Conservation (phyloP, 768 basidiomycete species). For the Porphyrellus cyaneotinctus region DNA sequence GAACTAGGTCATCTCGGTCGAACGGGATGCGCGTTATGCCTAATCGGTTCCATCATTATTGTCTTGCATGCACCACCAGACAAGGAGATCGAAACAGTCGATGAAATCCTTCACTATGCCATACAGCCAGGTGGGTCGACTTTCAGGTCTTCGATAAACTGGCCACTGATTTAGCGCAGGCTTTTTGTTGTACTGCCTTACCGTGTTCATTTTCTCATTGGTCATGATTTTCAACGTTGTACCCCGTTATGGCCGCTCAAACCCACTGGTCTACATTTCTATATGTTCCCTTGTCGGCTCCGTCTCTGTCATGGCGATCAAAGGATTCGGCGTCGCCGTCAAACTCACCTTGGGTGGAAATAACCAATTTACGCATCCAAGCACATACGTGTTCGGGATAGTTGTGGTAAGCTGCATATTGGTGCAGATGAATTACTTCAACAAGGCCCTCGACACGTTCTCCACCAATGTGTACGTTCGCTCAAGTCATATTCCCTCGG, state of each 20-base stretch:
- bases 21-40: conserved; percentile 77
- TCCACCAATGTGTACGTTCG: conserved; percentile 90
- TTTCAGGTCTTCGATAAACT: background rate
- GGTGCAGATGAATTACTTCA: conserved; percentile 95
- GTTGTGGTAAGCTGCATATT: conserved; percentile 82
- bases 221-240: conserved; percentile 85
- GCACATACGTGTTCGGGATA: conserved; percentile 93
- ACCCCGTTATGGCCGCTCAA: conserved; percentile 82
- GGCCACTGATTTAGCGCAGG: conserved; percentile 44
- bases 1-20: conserved; percentile 91
- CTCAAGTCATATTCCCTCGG: background rate
- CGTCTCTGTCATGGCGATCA: conserved; percentile 98
- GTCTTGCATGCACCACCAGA: conserved; percentile 96
- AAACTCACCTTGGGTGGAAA: conserved; percentile 91
- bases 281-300: conserved; percentile 96
- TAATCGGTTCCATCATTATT: conserved; percentile 89
- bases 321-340: conserved; percentile 95
- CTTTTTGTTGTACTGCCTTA: conserved; percentile 87
- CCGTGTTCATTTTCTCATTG: conserved; percentile 73
- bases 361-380: conserved; percentile 92
- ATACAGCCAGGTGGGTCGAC: conserved; percentile 73
- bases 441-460: conserved; percentile 95
- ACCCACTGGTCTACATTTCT: conserved; percentile 89
- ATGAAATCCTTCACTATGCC: conserved; percentile 90
- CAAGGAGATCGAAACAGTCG: conserved; percentile 87